Percentiles rank a stretch among this genome's conserved stretches.
These are phyloP conservation scores for Erodium trifolium DNA, from an alignment of 441 rosid species.

Conservation along the genomic window DNA sequence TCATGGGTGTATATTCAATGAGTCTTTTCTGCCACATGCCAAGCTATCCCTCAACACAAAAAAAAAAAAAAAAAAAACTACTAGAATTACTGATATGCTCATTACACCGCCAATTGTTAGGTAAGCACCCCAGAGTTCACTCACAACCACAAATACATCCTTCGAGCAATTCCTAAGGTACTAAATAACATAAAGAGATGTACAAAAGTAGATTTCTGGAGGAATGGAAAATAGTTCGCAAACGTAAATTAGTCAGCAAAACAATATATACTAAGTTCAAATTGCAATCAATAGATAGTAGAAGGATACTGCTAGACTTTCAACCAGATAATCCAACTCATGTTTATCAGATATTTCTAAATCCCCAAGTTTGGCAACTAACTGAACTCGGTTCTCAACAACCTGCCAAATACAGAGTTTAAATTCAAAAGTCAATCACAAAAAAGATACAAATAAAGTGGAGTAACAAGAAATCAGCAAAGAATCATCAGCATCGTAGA, in stretches of 20 bases:
- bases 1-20: background rate
- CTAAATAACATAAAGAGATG: background rate
- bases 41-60: background rate
- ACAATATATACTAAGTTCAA: background rate
- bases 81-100: background rate
- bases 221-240: background rate
- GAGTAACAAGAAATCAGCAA: background rate
- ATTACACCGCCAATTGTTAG: background rate
- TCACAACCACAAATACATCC: background rate
- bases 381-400: conserved; percentile 45
- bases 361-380: conserved; percentile 37
- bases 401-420: conserved; percentile 34
- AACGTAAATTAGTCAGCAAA: background rate
- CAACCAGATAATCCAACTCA: conserved; percentile 33
- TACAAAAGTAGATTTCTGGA: background rate
- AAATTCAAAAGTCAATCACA: background rate
- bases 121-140: background rate
- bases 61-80: background rate
- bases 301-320: conserved; percentile 53
- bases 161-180: background rate
- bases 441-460: background rate
- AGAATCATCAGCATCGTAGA: background rate
- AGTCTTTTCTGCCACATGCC: background rate
- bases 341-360: conserved; percentile 33
- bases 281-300: background rate